These are phyloP conservation scores for Stevia rebaudiana DNA, from an alignment of 140 eudicot species.

Conservation along the genomic window DNA sequence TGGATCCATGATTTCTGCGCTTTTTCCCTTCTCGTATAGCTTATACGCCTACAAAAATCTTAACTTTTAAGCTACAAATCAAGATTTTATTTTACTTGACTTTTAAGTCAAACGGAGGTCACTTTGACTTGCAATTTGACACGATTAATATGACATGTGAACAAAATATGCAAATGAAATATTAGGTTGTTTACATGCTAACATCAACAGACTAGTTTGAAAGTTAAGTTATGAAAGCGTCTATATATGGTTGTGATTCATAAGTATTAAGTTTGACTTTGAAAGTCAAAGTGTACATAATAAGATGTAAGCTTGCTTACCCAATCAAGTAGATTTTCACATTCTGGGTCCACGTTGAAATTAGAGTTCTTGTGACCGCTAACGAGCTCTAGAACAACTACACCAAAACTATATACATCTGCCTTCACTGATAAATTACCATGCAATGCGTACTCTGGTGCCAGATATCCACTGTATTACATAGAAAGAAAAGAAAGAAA, in stretches of 20 bases:
- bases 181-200: not conserved
- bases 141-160: not conserved
- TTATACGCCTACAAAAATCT: not conserved
- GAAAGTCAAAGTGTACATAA: constrained; percentile 1
- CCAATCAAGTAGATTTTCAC: constrained; percentile 13
- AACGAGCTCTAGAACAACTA: constrained; percentile 7
- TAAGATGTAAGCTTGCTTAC: not conserved
- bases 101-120: not conserved
- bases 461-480: constrained; percentile 7
- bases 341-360: not conserved
- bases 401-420: constrained; percentile 8
- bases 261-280: constrained; percentile 10
- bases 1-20: constrained; percentile 8
- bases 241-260: not conserved
- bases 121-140: not conserved
- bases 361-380: constrained; percentile 15
- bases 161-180: not conserved
- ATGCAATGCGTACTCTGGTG: constrained; percentile 3
- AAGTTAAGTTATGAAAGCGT: not conserved
- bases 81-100: constrained; percentile 3
- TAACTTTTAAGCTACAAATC: not conserved
- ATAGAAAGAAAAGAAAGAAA: not conserved
- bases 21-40: constrained; percentile 10
- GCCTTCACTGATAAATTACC: constrained; percentile 12
- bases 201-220: constrained; percentile 1